phyloP scores from a whole-genome alignment of 176 grass and related monocot genomes.

The Raddia guianensis region DNA sequence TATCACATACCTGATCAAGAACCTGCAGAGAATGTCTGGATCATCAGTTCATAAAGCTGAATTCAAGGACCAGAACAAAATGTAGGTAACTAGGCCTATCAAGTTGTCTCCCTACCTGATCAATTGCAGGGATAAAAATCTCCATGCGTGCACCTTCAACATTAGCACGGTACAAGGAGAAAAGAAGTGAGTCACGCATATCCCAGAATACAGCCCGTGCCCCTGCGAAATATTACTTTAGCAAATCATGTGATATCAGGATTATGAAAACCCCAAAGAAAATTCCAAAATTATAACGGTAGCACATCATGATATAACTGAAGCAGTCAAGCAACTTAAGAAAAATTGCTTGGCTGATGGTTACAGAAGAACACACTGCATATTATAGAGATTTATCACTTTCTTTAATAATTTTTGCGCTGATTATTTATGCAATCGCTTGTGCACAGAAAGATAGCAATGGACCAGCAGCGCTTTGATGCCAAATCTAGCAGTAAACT shows the following conservation, averaged over 20 bases:
- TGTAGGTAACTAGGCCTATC: slow-evolving; percentile 36
- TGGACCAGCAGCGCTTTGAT: slow-evolving; percentile 10
- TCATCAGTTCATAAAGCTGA: slow-evolving; percentile 33
- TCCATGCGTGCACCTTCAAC: slow-evolving; percentile 71
- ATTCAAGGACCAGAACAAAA: slow-evolving; percentile 26
- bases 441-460: background rate
- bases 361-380: slow-evolving; percentile 22
- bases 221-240: slow-evolving; percentile 55
- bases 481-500: slow-evolving; percentile 13
- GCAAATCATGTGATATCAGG: slow-evolving; percentile 22
- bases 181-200: slow-evolving; percentile 76
- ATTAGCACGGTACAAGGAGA: slow-evolving; percentile 70
- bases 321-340: slow-evolving; percentile 17
- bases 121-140: slow-evolving; percentile 71
- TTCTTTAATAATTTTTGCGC: background rate
- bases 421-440: slow-evolving; percentile 1
- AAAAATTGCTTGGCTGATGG: slow-evolving; percentile 16
- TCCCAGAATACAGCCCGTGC: slow-evolving; percentile 80
- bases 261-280: slow-evolving; percentile 16
- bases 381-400: background rate
- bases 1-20: slow-evolving; percentile 85
- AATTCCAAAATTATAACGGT: slow-evolving; percentile 13
- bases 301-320: slow-evolving; percentile 20
- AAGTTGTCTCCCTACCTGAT: slow-evolving; percentile 61
- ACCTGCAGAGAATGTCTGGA: slow-evolving; percentile 53